Evolutionary conservation across 768 basidiomycete species (phyloP).

Genomic region (Pleurotus citrinopileatus): DNA sequence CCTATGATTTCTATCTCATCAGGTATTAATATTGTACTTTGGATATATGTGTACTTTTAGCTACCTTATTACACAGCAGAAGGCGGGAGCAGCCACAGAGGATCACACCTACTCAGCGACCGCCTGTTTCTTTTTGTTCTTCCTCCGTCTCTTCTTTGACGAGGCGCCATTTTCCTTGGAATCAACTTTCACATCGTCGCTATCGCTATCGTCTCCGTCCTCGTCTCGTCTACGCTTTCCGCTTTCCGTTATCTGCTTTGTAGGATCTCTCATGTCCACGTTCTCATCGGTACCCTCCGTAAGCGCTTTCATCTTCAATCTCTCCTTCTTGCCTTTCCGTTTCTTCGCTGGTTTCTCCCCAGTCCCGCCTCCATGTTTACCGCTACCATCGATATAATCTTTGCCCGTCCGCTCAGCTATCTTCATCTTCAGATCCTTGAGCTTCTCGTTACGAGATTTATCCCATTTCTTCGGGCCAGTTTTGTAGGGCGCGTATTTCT

Average conservation of each 20-base stretch:
- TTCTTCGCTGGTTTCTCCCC: conserved; percentile 44
- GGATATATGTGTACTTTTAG: not conserved
- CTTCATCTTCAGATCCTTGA: conserved; percentile 70
- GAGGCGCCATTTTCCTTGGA: conserved; percentile 22
- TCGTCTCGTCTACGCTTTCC: conserved; percentile 14
- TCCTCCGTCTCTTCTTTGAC: conserved; percentile 37
- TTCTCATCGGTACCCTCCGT: conserved; percentile 18
- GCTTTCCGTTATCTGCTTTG: conserved; percentile 11
- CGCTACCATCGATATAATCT: conserved; percentile 14
- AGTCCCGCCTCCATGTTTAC: conserved; percentile 15
- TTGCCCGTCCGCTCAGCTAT: conserved; percentile 41
- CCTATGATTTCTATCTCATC: not conserved
- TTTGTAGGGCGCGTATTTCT: conserved; percentile 90
- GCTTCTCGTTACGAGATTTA: conserved; percentile 54
- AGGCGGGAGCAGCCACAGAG: not conserved
- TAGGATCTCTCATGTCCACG: conserved; percentile 16
- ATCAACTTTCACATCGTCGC: conserved; percentile 8
- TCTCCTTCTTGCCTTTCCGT: conserved; percentile 70
- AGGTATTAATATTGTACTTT: too few relatives aligned
- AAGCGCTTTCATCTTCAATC: conserved; percentile 46
- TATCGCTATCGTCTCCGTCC: conserved; percentile 12
- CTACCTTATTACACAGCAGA: not conserved
- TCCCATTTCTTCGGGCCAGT: conserved; percentile 58
- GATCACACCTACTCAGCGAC: not conserved
- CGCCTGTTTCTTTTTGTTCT: conserved; percentile 29